Base-by-base conservation (phyloP, 176 grass and related monocot genomes). In the Cymbopogon citratus region DNA sequence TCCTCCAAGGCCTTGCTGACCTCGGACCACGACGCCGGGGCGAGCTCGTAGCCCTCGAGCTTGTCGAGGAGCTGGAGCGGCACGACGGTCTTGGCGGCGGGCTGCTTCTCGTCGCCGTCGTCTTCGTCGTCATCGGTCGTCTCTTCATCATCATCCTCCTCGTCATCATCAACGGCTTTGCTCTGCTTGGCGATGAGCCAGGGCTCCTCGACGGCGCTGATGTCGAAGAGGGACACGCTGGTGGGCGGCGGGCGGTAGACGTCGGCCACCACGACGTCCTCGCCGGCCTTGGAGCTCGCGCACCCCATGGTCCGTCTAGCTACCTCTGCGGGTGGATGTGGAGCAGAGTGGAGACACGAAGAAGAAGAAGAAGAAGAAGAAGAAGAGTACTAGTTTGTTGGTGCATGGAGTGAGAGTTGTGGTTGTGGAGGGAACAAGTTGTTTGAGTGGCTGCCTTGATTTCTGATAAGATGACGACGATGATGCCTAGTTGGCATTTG, bases 1-100 rank as follows among this genome's bases (percentile, higher is more conserved):
- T 93, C 92, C 52, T 99, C 90, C 14, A 99, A 73, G 23, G 89
- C 96, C 85, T 93, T 95, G 90, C 96, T 95, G 39, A 99, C 96
- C 76, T 99, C 96, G 0, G 88, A 93, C 96, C 92, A 95, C 11
- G 96, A 95, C 1, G 90, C 86, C 19, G 92, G 96, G 3, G 89
- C 82, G 2, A 83, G 62, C 44, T 99, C 92, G 63, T 83, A 99
- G 8, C 90, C 88, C 21, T 99, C 91, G 26, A 99, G 89, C 80
- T 98, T 99, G 36, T 99, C 90, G 2, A 99, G 89, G 52, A 99
- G 61, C 33, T 86, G 96, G 21, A 93, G 85, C 6, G 90, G 87
- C 69, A 95, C 66, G 3, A 74, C 48, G 21, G 92, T 84, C 65
- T 63, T 69, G 45, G 76, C 1, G 4, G 73, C 75, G 9, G 26